Evolutionary conservation across 352 stramenopile genomes (phyloP).

Genomic region (Aphanomyces cochlioides): DNA sequence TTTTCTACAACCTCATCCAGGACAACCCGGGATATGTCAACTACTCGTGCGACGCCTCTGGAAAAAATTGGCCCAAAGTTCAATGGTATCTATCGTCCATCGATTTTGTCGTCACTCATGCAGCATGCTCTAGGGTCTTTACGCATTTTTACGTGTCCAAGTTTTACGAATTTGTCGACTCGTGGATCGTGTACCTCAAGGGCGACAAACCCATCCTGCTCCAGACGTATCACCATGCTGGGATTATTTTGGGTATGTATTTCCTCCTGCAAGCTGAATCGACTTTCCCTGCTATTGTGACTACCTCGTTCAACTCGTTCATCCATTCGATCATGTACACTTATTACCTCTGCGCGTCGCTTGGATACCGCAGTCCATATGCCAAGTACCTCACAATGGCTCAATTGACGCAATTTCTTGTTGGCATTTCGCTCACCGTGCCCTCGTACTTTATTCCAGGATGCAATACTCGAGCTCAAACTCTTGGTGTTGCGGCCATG

Average conservation of each 20-base stretch:
- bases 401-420: conserved; percentile 28
- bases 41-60: conserved; percentile 6
- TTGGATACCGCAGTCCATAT: conserved; percentile 25
- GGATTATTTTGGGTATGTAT: conserved; percentile 24
- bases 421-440: conserved; percentile 24
- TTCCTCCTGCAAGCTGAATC: conserved; percentile 8
- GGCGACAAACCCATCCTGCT: conserved; percentile 28
- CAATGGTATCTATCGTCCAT: conserved; percentile 1
- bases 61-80: conserved; percentile 2
- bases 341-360: conserved; percentile 20
- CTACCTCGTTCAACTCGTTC: conserved; percentile 27
- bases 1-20: conserved; percentile 15
- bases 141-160: conserved; percentile 31
- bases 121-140: conserved; percentile 6
- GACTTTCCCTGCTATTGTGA: conserved; percentile 16
- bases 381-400: conserved; percentile 30
- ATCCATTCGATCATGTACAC: conserved; percentile 31
- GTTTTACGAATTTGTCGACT: conserved; percentile 29
- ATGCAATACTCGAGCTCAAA: conserved; percentile 10
- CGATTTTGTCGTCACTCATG: not conserved
- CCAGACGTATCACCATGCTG: conserved; percentile 26
- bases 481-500: conserved; percentile 11
- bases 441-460: conserved; percentile 23
- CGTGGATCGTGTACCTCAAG: conserved; percentile 29
- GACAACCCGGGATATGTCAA: conserved; percentile 5